Percentiles rank a stretch among this genome's conserved stretches.
These are phyloP conservation scores for Ceratorhiza oryzae-sativae DNA, from an alignment of 1,284 basidiomycete genomes.

Conservation along the genomic window DNA sequence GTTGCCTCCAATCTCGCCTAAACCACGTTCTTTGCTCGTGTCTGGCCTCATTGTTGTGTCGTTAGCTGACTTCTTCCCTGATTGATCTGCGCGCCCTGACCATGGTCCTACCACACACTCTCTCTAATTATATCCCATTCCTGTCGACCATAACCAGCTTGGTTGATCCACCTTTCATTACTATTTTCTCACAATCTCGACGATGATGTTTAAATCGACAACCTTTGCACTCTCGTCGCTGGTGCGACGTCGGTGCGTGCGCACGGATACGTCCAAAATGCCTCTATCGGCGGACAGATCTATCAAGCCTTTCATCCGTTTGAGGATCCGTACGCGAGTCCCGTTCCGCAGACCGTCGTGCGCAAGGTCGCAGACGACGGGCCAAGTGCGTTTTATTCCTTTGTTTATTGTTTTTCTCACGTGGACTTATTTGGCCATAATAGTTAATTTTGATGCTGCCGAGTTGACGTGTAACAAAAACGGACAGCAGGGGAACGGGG, in stretches of 20 bases:
- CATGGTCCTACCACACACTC: background rate
- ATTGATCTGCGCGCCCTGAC: background rate
- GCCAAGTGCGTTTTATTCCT: slow-evolving; percentile 22
- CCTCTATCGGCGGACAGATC: slow-evolving; percentile 33
- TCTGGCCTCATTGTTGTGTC: slow-evolving; percentile 27
- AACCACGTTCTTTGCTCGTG: slow-evolving; percentile 4
- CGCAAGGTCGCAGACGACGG: slow-evolving; percentile 42
- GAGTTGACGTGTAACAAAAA: slow-evolving; percentile 42
- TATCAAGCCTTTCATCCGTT: slow-evolving; percentile 40
- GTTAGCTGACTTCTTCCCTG: slow-evolving; percentile 18
- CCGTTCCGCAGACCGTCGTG: slow-evolving; percentile 32
- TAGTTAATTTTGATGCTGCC: slow-evolving; percentile 26
- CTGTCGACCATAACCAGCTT: background rate
- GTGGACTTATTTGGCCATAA: background rate
- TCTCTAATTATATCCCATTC: slow-evolving; percentile 8
- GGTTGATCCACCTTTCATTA: background rate
- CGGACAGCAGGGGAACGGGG: slow-evolving; percentile 29
- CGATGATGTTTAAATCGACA: slow-evolving; percentile 12
- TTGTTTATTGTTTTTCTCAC: background rate
- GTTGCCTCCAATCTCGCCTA: background rate
- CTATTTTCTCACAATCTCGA: background rate
- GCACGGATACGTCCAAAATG: slow-evolving; percentile 41
- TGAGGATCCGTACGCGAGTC: slow-evolving; percentile 27
- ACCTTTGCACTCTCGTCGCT: slow-evolving; percentile 11
- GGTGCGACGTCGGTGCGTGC: slow-evolving; percentile 36